Percentiles rank a stretch among this genome's conserved stretches.
phyloP scores from a whole-genome alignment of 352 stramenopile genomes.

The Salisapilia sapeloensis region DNA sequence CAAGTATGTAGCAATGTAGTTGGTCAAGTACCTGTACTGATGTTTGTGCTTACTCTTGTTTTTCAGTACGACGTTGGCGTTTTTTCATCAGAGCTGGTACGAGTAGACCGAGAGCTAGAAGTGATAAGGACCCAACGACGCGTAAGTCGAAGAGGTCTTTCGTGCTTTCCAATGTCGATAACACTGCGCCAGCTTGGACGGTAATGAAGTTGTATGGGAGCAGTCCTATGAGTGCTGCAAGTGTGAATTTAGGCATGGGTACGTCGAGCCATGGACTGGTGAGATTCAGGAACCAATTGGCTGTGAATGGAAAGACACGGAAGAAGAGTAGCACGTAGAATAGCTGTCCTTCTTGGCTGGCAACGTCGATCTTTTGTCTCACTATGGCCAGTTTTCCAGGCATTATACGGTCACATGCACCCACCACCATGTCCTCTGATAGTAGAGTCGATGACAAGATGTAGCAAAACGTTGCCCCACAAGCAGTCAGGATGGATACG shows the following conservation, averaged over 20 bases:
- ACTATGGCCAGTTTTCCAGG: constrained; percentile 35
- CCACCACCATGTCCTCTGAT: constrained; percentile 35
- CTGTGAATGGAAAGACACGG: constrained; percentile 66
- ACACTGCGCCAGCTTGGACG: constrained; percentile 54
- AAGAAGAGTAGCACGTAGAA: constrained; percentile 56
- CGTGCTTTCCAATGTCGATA: constrained; percentile 45
- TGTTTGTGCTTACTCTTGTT: too few relatives aligned
- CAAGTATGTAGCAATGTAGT: too few relatives aligned
- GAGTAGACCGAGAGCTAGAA: constrained; percentile 47
- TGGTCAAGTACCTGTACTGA: too few relatives aligned
- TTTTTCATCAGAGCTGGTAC: constrained; percentile 46
- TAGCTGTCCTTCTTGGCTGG: constrained; percentile 20
- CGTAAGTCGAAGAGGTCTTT: constrained; percentile 42
- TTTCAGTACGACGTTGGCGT: too few relatives aligned
- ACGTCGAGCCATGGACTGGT: constrained; percentile 64
- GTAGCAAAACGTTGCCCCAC: constrained; percentile 55
- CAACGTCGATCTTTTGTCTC: constrained; percentile 31
- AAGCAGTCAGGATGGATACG: constrained; percentile 38
- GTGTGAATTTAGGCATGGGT: constrained; percentile 42
- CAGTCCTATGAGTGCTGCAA: constrained; percentile 42
- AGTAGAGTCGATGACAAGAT: constrained; percentile 44
- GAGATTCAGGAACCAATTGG: constrained; percentile 78
- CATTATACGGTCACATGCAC: constrained; percentile 35
- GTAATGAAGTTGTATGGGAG: constrained; percentile 77
- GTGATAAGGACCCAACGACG: constrained; percentile 33